Evolutionary conservation across 208 protist species (phyloP).

Genomic region (Wallacemonas rigidus): DNA sequence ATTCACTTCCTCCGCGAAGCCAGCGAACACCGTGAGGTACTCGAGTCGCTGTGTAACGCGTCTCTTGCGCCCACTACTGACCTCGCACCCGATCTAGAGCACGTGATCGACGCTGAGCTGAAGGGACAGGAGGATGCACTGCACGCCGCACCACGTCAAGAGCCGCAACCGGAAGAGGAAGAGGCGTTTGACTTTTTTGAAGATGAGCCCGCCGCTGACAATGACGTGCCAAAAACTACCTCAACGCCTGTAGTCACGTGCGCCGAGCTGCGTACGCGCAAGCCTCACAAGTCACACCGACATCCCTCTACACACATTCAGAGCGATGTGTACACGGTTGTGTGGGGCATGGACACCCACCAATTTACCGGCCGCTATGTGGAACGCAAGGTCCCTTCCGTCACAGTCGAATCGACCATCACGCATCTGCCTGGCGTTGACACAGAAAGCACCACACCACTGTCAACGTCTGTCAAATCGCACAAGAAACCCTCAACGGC

Average conservation of each 20-base stretch:
- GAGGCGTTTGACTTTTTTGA: slow-evolving; percentile 19
- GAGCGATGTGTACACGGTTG: neutral
- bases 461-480: too few species aligned
- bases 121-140: too few species aligned
- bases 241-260: too few species aligned
- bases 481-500: neutral
- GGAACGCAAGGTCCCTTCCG: slow-evolving; percentile 6
- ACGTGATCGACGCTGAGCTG: too few species aligned
- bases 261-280: too few species aligned
- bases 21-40: slow-evolving; percentile 12
- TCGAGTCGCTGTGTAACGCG: slow-evolving; percentile 5
- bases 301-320: slow-evolving; percentile 1
- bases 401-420: neutral
- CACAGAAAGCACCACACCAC: neutral
- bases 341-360: slow-evolving; percentile 6
- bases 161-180: neutral
- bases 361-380: slow-evolving; percentile 10
- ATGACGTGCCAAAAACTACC: too few species aligned
- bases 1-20: slow-evolving; percentile 29
- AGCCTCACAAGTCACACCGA: too few species aligned
- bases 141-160: neutral
- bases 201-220: neutral
- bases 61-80: too few species aligned
- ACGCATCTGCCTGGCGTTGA: neutral
- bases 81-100: too few species aligned